Percentiles rank a stretch among this genome's conserved stretches.
Conservation (phyloP, 805 yeast genomes). For the Candida michaelii region DNA sequence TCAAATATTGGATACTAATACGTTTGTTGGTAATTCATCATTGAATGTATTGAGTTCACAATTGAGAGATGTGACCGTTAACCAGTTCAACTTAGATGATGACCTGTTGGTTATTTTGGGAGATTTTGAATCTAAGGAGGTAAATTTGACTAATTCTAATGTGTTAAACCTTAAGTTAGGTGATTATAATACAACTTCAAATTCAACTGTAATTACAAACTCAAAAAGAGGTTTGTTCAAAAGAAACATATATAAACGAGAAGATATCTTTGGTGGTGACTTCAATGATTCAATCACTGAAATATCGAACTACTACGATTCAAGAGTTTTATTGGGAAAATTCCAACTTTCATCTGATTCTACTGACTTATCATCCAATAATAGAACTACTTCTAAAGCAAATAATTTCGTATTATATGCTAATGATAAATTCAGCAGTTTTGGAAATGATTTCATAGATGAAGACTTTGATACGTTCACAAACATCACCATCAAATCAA, state of each 20-base stretch:
- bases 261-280: slow-evolving; percentile 26
- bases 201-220: slow-evolving; percentile 25
- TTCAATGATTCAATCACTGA: slow-evolving; percentile 31
- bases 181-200: slow-evolving; percentile 32
- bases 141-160: slow-evolving; percentile 27
- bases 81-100: slow-evolving; percentile 27
- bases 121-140: slow-evolving; percentile 37
- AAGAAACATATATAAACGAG: slow-evolving; percentile 14
- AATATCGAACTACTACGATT: slow-evolving; percentile 20
- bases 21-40: slow-evolving; percentile 41
- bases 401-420: slow-evolving; percentile 38
- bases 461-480: slow-evolving; percentile 29
- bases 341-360: slow-evolving; percentile 28
- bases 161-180: slow-evolving; percentile 27
- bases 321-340: slow-evolving; percentile 30
- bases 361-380: slow-evolving; percentile 28
- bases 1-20: slow-evolving; percentile 30
- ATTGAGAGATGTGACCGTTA: slow-evolving; percentile 35
- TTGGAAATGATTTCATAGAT: slow-evolving; percentile 34
- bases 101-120: slow-evolving; percentile 48
- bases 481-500: slow-evolving; percentile 34
- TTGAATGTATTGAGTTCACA: slow-evolving; percentile 36
- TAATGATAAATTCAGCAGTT: slow-evolving; percentile 40
- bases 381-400: slow-evolving; percentile 23
- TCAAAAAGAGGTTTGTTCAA: slow-evolving; percentile 18